These are phyloP conservation scores for Cercis canadensis DNA, from an alignment of 306 rosid species.

Conservation along the genomic window DNA sequence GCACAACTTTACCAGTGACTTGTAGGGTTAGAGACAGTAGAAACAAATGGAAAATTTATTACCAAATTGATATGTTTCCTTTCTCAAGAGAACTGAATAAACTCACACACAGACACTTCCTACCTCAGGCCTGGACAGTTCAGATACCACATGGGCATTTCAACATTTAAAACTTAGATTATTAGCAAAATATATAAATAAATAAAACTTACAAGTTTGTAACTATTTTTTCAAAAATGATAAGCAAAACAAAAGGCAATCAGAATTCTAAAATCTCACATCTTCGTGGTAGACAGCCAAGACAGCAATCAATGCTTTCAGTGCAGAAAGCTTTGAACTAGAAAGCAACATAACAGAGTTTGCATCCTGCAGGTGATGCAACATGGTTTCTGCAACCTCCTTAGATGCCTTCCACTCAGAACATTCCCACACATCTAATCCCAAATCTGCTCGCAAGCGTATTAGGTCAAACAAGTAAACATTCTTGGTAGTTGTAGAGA, in stretches of 20 bases:
- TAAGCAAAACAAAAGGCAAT: slow-evolving; percentile 30
- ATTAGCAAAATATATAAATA: too few relatives aligned
- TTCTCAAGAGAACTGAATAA: not conserved
- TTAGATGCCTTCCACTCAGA: slow-evolving; percentile 78
- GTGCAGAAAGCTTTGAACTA: slow-evolving; percentile 76
- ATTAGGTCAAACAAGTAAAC: slow-evolving; percentile 66
- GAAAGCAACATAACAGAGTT: slow-evolving; percentile 68
- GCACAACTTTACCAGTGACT: not conserved
- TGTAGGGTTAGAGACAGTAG: not conserved
- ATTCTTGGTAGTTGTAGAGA: slow-evolving; percentile 52
- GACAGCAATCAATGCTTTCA: slow-evolving; percentile 64
- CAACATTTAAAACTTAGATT: not conserved
- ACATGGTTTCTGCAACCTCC: slow-evolving; percentile 73
- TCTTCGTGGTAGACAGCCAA: slow-evolving; percentile 64
- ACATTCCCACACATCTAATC: slow-evolving; percentile 79
- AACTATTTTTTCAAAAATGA: slow-evolving; percentile 1
- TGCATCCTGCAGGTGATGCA: slow-evolving; percentile 67
- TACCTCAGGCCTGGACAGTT: slow-evolving; percentile 7
- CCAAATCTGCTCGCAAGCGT: slow-evolving; percentile 71
- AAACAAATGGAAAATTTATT: not conserved
- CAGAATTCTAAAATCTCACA: slow-evolving; percentile 60
- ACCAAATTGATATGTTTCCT: slow-evolving; percentile 12
- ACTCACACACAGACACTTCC: not conserved
- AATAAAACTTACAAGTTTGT: slow-evolving; percentile 4
- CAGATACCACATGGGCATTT: slow-evolving; percentile 11